phyloP scores from a whole-genome alignment of 371 early-diverging fungal species.

The Basidiobolus meristosporus region DNA sequence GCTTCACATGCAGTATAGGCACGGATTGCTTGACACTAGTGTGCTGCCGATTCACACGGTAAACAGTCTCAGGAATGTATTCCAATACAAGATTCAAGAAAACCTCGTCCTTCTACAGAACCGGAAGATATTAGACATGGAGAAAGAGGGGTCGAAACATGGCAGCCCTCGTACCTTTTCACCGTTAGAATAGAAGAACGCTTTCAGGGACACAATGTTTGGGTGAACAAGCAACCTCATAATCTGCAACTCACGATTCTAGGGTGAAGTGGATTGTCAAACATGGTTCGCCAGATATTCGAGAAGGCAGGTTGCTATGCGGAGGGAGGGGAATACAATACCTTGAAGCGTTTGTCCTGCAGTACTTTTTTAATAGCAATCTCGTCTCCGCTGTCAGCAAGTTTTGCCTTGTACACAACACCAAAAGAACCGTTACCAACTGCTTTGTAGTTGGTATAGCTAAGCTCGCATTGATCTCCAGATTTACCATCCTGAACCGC shows the following conservation, averaged over 20 bases:
- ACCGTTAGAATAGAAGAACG: conserved; percentile 76
- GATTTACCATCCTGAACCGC: conserved; percentile 64
- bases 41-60: conserved; percentile 69
- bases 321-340: too few relatives aligned
- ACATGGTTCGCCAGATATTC: background rate
- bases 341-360: conserved; percentile 93
- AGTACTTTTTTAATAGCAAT: conserved; percentile 90
- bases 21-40: conserved; percentile 79
- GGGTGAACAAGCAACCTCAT: conserved; percentile 80
- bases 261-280: conserved; percentile 1
- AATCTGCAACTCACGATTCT: conserved; percentile 92
- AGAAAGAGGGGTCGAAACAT: background rate
- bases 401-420: conserved; percentile 85
- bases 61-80: conserved; percentile 89
- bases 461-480: conserved; percentile 57
- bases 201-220: conserved; percentile 68
- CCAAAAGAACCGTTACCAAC: conserved; percentile 94
- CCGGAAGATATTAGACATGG: conserved; percentile 1
- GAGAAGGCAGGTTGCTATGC: too few relatives aligned
- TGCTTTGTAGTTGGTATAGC: conserved; percentile 73
- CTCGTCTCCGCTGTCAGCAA: conserved; percentile 53
- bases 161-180: conserved; percentile 35
- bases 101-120: conserved; percentile 61
- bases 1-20: conserved; percentile 80
- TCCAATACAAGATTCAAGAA: conserved; percentile 86